phyloP scores from a whole-genome alignment of 768 basidiomycete species.

The Psilocybe subaeruginosa region DNA sequence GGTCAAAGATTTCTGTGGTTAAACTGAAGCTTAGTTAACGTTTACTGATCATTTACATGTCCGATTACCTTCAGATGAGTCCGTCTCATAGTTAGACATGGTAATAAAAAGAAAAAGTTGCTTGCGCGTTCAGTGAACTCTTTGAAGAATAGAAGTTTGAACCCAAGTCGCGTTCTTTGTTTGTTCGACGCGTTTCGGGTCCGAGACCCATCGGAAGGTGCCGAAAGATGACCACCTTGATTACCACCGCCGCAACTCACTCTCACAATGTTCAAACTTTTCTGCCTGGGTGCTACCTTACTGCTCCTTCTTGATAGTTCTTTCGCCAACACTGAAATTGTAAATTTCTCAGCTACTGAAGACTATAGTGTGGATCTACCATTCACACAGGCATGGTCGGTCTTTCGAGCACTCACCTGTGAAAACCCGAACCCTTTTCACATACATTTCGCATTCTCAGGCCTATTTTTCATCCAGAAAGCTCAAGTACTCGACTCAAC shows the following conservation, averaged over 20 bases:
- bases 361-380: constrained; percentile 20
- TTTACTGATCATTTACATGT: background rate
- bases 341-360: constrained; percentile 50
- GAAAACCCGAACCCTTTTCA: background rate
- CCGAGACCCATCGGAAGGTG: background rate
- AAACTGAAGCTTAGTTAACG: background rate
- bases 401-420: constrained; percentile 1
- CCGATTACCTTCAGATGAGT: constrained; percentile 17
- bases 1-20: constrained; percentile 60
- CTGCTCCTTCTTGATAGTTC: background rate
- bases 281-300: background rate
- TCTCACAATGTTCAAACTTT: background rate
- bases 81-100: constrained; percentile 37
- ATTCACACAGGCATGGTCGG: constrained; percentile 32
- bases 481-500: constrained; percentile 38
- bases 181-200: constrained; percentile 29
- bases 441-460: constrained; percentile 25
- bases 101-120: background rate
- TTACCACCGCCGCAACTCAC: no score
- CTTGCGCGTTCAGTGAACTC: background rate
- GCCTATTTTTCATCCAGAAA: constrained; percentile 37
- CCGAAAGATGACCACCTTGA: background rate
- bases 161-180: constrained; percentile 36
- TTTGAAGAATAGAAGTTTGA: no score
- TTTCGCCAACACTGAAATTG: constrained; percentile 61